phyloP scores from a whole-genome alignment of 2,329 filamentous ascomycete genomes.

The Fusarium sp. region DNA sequence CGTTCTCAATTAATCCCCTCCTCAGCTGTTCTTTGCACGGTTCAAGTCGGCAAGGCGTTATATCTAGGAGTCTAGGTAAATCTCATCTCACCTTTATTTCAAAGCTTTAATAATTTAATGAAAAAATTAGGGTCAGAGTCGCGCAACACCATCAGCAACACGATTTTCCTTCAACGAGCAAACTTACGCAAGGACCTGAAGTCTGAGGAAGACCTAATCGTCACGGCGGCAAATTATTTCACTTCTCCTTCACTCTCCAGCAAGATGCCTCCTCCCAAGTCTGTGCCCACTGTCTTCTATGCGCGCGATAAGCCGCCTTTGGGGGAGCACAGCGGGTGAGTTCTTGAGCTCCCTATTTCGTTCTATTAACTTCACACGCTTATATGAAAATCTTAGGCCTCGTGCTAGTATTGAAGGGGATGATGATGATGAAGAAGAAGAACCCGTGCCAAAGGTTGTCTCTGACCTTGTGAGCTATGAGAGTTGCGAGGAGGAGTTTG shows the following conservation, averaged over 20 bases:
- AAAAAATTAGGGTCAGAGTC: not conserved
- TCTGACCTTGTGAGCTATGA: slow-evolving; percentile 29
- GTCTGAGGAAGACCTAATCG: not conserved
- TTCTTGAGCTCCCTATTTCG: not conserved
- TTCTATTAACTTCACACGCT: not conserved
- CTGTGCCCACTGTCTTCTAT: slow-evolving; percentile 33
- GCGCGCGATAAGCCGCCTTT: slow-evolving; percentile 32
- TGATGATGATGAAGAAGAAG: slow-evolving; percentile 18
- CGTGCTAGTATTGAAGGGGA: slow-evolving; percentile 24
- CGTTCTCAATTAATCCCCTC: not conserved
- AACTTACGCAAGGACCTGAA: too few species aligned
- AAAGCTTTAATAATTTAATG: not conserved
- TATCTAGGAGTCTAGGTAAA: not conserved
- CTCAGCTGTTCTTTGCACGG: not conserved
- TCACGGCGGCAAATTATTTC: not conserved
- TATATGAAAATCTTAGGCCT: slow-evolving; percentile 8
- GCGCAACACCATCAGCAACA: not conserved
- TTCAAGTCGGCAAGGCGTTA: not conserved
- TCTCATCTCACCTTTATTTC: not conserved
- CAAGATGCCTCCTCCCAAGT: slow-evolving; percentile 30
- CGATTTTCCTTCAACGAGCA: not conserved
- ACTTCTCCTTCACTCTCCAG: not conserved
- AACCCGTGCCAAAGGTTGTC: not conserved
- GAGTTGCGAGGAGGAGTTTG: not conserved
- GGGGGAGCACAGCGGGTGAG: slow-evolving; percentile 31